Base-by-base conservation (phyloP, 352 stramenopile species). In the Pythium chondricola region DNA sequence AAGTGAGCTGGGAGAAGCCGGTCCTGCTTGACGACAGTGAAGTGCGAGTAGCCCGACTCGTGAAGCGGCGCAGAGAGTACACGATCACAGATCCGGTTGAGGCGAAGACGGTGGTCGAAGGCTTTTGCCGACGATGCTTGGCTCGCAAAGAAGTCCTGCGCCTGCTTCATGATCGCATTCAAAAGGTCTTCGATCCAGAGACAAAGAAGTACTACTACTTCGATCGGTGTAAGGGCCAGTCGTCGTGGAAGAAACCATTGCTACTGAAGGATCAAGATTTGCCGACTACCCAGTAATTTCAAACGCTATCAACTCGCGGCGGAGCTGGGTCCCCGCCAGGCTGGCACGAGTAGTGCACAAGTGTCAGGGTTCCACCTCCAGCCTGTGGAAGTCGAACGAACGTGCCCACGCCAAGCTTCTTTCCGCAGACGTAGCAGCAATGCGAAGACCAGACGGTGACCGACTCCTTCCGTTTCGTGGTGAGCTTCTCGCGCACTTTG, bases 291-390 rank as follows among this genome's bases (percentile, higher is more conserved):
- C n/a, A n/a, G n/a, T n/a, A n/a, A n/a, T n/a, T n/a, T n/a, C n/a
- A n/a, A n/a, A n/a, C n/a, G n/a, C n/a, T n/a, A n/a, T n/a, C n/a
- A n/a, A n/a, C n/a, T n/a, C n/a, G n/a, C n/a, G n/a, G n/a, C n/a
- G n/a, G n/a, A n/a, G n/a, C n/a, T n/a, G n/a, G n/a, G n/a, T n/a
- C n/a, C n/a, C n/a, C 46, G 2, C 68, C 51, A 7, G 74, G 73
- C 27, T 90, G 82, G 24, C 82, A 93, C 10, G 77, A 70, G 48
- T 87, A 93, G 48, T 93, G 82, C 30, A 91, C 56, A 35, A 91
- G 50, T 20, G 52, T 53, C 5, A 39, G 35, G n/a, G 52, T 59
- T 4, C 52, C 52, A 20, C 69, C 56, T 1, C 74, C 9, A 5
- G 21, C 73, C 25, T 57, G 63, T 1, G 77, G 76, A 6, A 88